Evolutionary conservation across 2,329 filamentous ascomycete genomes (phyloP).

Genomic region (Hymenoscyphus fructigenus): DNA sequence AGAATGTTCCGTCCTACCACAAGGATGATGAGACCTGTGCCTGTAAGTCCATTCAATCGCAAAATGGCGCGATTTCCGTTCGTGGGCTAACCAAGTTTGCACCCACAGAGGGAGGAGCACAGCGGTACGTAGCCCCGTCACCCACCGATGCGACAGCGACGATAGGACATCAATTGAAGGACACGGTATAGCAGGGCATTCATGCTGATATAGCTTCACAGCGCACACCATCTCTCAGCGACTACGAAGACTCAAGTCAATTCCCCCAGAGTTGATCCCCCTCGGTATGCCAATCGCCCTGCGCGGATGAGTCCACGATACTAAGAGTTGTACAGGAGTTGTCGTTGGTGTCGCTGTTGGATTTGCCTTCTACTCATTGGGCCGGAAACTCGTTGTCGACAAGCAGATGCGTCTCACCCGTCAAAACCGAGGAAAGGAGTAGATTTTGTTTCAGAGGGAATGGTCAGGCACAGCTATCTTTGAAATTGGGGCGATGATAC

Average conservation of each 20-base stretch:
- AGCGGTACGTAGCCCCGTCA: slow-evolving; percentile 53
- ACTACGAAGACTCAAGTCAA: slow-evolving; percentile 81
- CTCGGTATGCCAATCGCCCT: slow-evolving; percentile 66
- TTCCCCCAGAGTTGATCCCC: slow-evolving; percentile 91
- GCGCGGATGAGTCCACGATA: slow-evolving; percentile 12
- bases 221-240: slow-evolving; percentile 97
- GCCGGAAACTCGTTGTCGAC: slow-evolving; percentile 81
- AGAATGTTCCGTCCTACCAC: slow-evolving; percentile 66
- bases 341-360: slow-evolving; percentile 83
- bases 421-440: slow-evolving; percentile 50
- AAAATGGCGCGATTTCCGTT: not conserved
- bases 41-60: slow-evolving; percentile 56
- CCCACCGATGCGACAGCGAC: not conserved
- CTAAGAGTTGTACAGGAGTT: slow-evolving; percentile 52
- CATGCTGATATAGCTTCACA: slow-evolving; percentile 42
- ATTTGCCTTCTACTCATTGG: slow-evolving; percentile 79
- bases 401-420: slow-evolving; percentile 87
- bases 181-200: not conserved
- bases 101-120: slow-evolving; percentile 62
- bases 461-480: not conserved
- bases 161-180: not conserved
- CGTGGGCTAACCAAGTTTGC: slow-evolving; percentile 34
- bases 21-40: slow-evolving; percentile 68
- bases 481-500: not conserved
- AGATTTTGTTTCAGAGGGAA: slow-evolving; percentile 12